phyloP scores from a whole-genome alignment of 768 basidiomycete genomes.

The Termitomyces sp. region DNA sequence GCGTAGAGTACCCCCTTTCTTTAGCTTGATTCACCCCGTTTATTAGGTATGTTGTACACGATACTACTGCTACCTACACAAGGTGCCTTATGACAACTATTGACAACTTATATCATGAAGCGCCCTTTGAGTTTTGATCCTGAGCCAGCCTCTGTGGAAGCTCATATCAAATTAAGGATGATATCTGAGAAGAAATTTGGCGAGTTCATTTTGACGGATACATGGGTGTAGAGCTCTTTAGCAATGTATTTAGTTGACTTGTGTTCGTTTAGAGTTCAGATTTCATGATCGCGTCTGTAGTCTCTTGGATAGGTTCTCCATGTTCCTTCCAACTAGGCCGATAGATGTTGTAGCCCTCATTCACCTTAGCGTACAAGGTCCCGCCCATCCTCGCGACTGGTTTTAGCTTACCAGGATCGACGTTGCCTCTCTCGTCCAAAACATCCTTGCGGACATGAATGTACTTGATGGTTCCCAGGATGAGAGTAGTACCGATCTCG shows the following conservation, averaged over 20 bases:
- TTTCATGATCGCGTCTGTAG: not conserved
- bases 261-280: not conserved
- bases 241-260: not conserved
- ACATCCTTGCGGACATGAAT: constrained; percentile 56
- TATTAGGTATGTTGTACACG: no score
- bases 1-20: no score
- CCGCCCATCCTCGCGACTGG: constrained; percentile 50
- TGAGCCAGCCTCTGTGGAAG: no score
- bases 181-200: no score
- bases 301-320: constrained; percentile 3
- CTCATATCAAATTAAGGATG: no score
- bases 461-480: constrained; percentile 49
- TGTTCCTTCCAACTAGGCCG: constrained; percentile 42
- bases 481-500: constrained; percentile 31
- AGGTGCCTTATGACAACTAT: no score
- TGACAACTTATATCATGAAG: no score
- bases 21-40: no score
- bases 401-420: constrained; percentile 44
- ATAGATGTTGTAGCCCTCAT: constrained; percentile 50
- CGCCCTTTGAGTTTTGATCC: no score
- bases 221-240: no score
- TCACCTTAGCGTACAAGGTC: constrained; percentile 35
- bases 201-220: not conserved
- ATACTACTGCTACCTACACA: no score
- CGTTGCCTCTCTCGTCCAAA: constrained; percentile 31